A percentile compares a stretch with the other conserved stretches of the same genome.
phyloP scores from a whole-genome alignment of 106 monocot genomes.

The Dendrobium huoshanense region DNA sequence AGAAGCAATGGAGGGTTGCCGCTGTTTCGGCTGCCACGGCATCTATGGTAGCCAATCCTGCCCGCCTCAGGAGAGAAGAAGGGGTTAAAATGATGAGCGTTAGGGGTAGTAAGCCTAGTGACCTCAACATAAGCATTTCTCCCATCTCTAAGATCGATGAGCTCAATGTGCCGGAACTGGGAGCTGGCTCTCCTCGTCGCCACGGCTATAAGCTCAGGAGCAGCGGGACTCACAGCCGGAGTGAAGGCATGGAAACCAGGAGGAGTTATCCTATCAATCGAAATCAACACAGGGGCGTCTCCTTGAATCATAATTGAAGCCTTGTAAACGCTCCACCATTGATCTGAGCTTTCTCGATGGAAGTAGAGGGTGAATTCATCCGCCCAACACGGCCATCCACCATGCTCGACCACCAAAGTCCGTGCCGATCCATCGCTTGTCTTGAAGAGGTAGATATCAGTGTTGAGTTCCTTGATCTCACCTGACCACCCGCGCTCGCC shows the following conservation, averaged over 20 bases:
- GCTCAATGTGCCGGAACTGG: slow-evolving; percentile 74
- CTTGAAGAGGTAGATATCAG: slow-evolving; percentile 58
- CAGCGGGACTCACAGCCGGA: slow-evolving; percentile 49
- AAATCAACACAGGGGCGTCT: neutral
- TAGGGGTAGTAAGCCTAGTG: slow-evolving; percentile 42
- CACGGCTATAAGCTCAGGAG: slow-evolving; percentile 48
- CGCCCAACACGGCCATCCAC: slow-evolving; percentile 85
- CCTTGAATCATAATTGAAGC: slow-evolving; percentile 17
- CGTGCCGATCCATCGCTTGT: slow-evolving; percentile 60
- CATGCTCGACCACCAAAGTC: slow-evolving; percentile 35
- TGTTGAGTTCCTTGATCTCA: slow-evolving; percentile 56
- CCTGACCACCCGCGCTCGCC: slow-evolving; percentile 38
- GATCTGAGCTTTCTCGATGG: slow-evolving; percentile 54
- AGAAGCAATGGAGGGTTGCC: slow-evolving; percentile 38
- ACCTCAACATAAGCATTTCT: slow-evolving; percentile 40
- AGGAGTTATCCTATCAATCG: slow-evolving; percentile 53
- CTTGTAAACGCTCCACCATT: slow-evolving; percentile 80
- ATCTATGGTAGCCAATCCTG: slow-evolving; percentile 72
- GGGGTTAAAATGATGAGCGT: slow-evolving; percentile 73
- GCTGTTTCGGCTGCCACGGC: slow-evolving; percentile 31
- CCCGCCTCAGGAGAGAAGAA: slow-evolving; percentile 60
- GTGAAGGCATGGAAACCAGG: slow-evolving; percentile 95
- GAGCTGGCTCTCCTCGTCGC: slow-evolving; percentile 63
- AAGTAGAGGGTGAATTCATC: slow-evolving; percentile 65
- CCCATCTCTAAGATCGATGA: slow-evolving; percentile 32